Percentiles rank a stretch among this genome's conserved stretches.
These are phyloP conservation scores for Chaetomium tenue DNA, from an alignment of 495 filamentous ascomycete genomes.

Conservation along the genomic window DNA sequence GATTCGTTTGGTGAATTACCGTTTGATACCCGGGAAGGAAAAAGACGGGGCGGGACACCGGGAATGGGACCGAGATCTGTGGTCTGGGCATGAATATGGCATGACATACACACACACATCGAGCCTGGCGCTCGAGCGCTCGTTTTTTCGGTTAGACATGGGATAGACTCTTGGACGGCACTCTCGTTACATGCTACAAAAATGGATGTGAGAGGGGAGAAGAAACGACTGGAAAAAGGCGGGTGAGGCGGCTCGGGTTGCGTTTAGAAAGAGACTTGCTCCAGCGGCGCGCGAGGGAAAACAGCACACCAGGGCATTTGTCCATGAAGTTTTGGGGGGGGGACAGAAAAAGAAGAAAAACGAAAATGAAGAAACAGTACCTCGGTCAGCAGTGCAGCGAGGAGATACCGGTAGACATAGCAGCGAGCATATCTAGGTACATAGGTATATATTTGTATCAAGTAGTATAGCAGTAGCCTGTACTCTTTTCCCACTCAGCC, in stretches of 20 bases:
- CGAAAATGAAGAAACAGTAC: not conserved
- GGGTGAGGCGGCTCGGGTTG: not conserved
- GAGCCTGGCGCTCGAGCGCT: not conserved
- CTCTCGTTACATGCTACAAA: not conserved
- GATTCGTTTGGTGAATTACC: not conserved
- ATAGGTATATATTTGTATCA: no score
- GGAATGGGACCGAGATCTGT: not conserved
- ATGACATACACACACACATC: not conserved
- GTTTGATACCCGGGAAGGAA: constrained; percentile 13
- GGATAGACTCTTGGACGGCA: not conserved
- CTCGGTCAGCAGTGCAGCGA: no score
- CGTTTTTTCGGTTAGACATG: not conserved
- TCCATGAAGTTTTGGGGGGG: not conserved
- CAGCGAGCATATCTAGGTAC: no score
- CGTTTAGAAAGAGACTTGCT: not conserved
- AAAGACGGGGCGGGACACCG: not conserved
- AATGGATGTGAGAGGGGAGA: not conserved
- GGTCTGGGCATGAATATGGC: not conserved
- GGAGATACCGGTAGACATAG: no score
- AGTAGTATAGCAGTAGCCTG: no score
- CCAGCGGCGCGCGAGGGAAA: not conserved
- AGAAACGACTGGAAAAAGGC: not conserved
- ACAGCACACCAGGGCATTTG: not conserved
- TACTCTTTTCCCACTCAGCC: no score
- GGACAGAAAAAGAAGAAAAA: not conserved